Evolutionary conservation across 1,139 yeast species (phyloP).

Genomic region (Blastobotrys apis): DNA sequence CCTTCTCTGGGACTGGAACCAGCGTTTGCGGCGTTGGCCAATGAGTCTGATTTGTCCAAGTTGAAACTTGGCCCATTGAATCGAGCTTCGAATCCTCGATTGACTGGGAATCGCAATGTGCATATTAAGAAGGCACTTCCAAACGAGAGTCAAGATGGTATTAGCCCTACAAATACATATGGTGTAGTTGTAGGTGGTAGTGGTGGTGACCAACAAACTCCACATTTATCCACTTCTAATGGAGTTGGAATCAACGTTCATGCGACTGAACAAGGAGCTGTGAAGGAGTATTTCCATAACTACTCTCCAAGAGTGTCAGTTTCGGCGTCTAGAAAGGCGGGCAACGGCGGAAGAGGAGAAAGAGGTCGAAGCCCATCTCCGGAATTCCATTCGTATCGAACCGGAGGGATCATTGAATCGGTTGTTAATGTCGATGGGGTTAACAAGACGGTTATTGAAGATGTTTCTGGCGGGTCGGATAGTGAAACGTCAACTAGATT

Average conservation of each 20-base stretch:
- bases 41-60: constrained; percentile 17
- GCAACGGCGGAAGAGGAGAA: constrained; percentile 1
- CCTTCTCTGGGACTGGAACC: constrained; percentile 26
- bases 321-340: constrained; percentile 11
- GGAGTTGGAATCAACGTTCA: constrained; percentile 35
- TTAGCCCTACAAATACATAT: not conserved
- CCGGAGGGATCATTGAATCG: constrained; percentile 78
- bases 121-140: constrained; percentile 41
- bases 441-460: constrained; percentile 79
- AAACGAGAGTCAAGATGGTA: not conserved
- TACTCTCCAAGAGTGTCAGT: constrained; percentile 7
- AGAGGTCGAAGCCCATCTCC: constrained; percentile 16
- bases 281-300: constrained; percentile 23
- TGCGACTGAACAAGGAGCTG: constrained; percentile 50
- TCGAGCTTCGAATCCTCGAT: constrained; percentile 77
- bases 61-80: constrained; percentile 45
- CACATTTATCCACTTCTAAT: constrained; percentile 12
- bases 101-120: constrained; percentile 55
- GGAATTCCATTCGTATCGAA: constrained; percentile 31
- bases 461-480: constrained; percentile 22
- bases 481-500: not conserved
- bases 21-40: constrained; percentile 20
- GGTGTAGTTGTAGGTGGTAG: not conserved
- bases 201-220: constrained; percentile 2
- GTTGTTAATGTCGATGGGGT: constrained; percentile 84